Evolutionary conservation across 2,329 filamentous ascomycete species (phyloP).

Genomic region (Stemphylium vesicarium): DNA sequence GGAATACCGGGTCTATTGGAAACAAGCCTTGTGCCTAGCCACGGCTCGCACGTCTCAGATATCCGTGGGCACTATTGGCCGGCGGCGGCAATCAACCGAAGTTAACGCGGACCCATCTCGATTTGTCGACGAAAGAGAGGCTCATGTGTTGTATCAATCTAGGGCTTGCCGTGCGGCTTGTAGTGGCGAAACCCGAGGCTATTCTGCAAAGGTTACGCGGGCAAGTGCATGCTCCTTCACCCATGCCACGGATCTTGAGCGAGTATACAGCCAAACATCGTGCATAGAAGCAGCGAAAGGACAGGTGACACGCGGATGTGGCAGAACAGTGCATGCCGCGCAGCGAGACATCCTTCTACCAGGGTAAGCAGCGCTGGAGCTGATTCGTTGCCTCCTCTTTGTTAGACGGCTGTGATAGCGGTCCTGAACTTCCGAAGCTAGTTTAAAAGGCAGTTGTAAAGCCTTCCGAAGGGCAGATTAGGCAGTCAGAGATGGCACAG

Average conservation of each 20-base stretch:
- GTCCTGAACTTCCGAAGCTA: slow-evolving; percentile 42
- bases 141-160: slow-evolving; percentile 37
- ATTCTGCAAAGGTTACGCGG: slow-evolving; percentile 19
- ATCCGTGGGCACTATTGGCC: slow-evolving; percentile 36
- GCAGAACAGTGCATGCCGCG: slow-evolving; percentile 27
- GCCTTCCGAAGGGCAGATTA: slow-evolving; percentile 25
- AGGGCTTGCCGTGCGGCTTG: slow-evolving; percentile 35
- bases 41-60: slow-evolving; percentile 42
- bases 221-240: slow-evolving; percentile 18
- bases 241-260: slow-evolving; percentile 10
- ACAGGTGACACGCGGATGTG: slow-evolving; percentile 31
- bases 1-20: slow-evolving; percentile 48
- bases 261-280: slow-evolving; percentile 24
- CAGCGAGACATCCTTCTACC: slow-evolving; percentile 23
- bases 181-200: slow-evolving; percentile 36
- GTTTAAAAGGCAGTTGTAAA: slow-evolving; percentile 28
- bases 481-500: slow-evolving; percentile 17
- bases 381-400: slow-evolving; percentile 34
- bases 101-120: slow-evolving; percentile 33
- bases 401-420: slow-evolving; percentile 39
- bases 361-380: slow-evolving; percentile 22
- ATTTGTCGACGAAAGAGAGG: slow-evolving; percentile 30
- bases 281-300: slow-evolving; percentile 23
- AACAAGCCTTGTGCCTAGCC: slow-evolving; percentile 47
- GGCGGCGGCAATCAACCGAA: slow-evolving; percentile 43